Evolutionary conservation across 2,329 filamentous ascomycete genomes (phyloP), one percentile per base, ranked within the genome.

Genomic region (Paraphaeosphaeria sporulosa): DNA sequence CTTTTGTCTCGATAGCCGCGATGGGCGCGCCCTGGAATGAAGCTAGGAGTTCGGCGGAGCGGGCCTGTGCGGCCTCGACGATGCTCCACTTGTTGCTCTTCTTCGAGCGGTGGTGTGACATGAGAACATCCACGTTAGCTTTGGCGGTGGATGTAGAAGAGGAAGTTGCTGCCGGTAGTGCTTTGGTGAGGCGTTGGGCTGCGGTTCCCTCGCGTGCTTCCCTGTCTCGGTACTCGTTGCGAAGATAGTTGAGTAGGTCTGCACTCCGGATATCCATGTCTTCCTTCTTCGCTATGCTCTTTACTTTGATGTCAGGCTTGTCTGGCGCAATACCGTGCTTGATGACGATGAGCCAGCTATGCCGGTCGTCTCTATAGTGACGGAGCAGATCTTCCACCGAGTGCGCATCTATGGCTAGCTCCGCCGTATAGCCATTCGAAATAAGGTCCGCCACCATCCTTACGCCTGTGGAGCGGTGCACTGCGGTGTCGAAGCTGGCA

Each of bases 21-120:
- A 97, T 91, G 0, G 93, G 93, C 0, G 92, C 92, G 32, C 90
- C 86, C 5, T 92, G 82, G 66, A 93, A 93, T 4, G 86, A 86
- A 34, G 90, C 86, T 13, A 93, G 85, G 38, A 94, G 83, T 58
- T 86, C 86, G 32, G 86, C 84, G 32, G 83, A 84, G 34, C 80
- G 81, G 6, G 82, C 73, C 55, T 86, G 82, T n/a, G 85, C 86
- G 66, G 94, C 90, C 74, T 96, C 92, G 50, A 97, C 89, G 52
- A 98, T 93, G 30, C 89, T 89, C 72, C 89, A 89, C 55, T 94
- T 89, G 78, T 97, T 97, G 64, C 90, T 91, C 81, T 97, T 98
- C 79, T 97, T 97, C 77, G 89, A 93, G 69, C 90, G 89, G 52
- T 93, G 94, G 59, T 92, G 90, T 1, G 91, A 88, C 6, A 93